Conservation (phyloP, 2,329 filamentous ascomycete species). For the Aspergillus tubingensis region DNA sequence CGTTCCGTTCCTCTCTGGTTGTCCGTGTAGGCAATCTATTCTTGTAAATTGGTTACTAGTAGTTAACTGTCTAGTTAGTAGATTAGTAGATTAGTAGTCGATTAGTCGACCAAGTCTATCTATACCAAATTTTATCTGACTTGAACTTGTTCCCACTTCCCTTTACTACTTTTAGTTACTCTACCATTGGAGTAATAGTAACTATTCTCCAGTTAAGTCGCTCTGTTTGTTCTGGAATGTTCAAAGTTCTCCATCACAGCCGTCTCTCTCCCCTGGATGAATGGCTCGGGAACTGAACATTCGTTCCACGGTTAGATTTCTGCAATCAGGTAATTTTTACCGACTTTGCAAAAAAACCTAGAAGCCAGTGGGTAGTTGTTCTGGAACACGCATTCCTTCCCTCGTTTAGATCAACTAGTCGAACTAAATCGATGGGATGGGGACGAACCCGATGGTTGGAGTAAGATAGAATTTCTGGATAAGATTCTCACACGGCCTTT, state of each 20-base stretch:
- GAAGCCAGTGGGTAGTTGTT: neutral
- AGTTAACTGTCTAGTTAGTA: no score
- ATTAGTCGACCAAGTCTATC: no score
- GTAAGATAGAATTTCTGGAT: no score
- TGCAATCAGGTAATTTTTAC: conserved; percentile 5
- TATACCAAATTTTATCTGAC: neutral
- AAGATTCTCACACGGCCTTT: neutral
- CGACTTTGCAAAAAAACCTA: neutral
- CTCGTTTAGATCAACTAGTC: neutral
- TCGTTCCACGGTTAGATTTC: neutral
- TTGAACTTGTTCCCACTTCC: neutral
- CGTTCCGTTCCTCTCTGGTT: no score
- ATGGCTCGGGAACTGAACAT: neutral
- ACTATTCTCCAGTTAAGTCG: neutral
- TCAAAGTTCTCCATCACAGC: neutral
- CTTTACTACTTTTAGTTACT: neutral
- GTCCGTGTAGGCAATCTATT: no score
- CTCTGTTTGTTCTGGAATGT: conserved; percentile 1
- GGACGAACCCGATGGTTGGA: no score
- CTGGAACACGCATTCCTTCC: neutral
- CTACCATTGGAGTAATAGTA: no score
- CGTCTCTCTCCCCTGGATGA: neutral
- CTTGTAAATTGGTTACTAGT: no score
- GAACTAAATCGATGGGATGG: no score
- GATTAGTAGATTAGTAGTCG: no score